phyloP scores from a whole-genome alignment of 2,329 filamentous ascomycete genomes.

The Fusarium verrucosum region DNA sequence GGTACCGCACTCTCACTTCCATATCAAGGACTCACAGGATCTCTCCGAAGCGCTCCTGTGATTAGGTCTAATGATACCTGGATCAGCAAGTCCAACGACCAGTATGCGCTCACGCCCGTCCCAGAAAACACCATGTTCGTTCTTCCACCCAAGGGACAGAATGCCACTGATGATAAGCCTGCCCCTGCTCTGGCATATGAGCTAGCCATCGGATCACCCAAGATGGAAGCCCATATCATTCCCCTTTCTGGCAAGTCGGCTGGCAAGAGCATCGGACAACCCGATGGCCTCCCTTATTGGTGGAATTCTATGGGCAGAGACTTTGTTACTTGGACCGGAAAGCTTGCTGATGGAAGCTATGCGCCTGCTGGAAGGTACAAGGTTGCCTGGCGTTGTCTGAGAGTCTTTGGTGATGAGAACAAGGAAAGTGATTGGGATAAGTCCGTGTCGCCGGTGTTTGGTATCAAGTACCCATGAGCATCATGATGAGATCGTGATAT shows the following conservation, averaged over 20 bases:
- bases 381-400: conserved; percentile 58
- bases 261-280: conserved; percentile 16
- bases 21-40: conserved; percentile 53
- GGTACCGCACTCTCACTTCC: conserved; percentile 51
- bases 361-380: conserved; percentile 61
- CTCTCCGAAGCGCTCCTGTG: conserved; percentile 45
- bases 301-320: conserved; percentile 41
- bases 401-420: conserved; percentile 60
- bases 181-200: conserved; percentile 52
- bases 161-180: conserved; percentile 40
- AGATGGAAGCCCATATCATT: conserved; percentile 57
- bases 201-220: conserved; percentile 57
- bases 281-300: conserved; percentile 50
- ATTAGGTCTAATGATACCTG: conserved; percentile 39
- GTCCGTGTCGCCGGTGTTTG: conserved; percentile 53
- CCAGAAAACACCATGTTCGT: conserved; percentile 52
- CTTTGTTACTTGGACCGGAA: conserved; percentile 55
- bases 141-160: conserved; percentile 52
- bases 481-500: not conserved
- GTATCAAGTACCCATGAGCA: conserved; percentile 52
- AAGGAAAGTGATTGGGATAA: conserved; percentile 59
- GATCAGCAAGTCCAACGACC: conserved; percentile 49
- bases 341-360: conserved; percentile 57
- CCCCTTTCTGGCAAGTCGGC: conserved; percentile 41
- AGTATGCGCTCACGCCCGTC: conserved; percentile 37